Evolutionary conservation across 768 basidiomycete genomes (phyloP).

Genomic region (Tylopilus vinaceipallidus): DNA sequence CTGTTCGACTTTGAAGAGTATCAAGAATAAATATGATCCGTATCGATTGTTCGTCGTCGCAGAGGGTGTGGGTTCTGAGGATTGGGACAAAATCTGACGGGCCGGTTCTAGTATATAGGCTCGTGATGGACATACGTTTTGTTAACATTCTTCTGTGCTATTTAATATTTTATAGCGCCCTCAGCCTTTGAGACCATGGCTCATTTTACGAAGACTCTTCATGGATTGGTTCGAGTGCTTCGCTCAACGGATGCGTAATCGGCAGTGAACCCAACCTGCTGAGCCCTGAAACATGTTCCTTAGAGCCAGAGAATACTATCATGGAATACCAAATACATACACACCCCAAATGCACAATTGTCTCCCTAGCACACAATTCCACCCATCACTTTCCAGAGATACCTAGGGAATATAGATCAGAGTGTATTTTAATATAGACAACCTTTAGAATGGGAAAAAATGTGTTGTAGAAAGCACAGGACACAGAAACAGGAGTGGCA

Average conservation of each 20-base stretch:
- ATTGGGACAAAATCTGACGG: conserved; percentile 40
- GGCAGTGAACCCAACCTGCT: not conserved
- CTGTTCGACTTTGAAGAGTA: conserved; percentile 36
- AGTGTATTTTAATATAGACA: too few species aligned
- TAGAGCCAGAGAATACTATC: not conserved
- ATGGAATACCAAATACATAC: too few species aligned
- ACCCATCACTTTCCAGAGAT: too few species aligned
- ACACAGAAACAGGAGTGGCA: too few species aligned
- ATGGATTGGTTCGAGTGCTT: not conserved
- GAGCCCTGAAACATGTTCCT: too few species aligned
- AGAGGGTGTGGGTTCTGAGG: conserved; percentile 46
- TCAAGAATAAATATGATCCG: conserved; percentile 49
- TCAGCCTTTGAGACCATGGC: not conserved
- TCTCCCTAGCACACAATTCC: too few species aligned
- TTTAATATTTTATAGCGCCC: not conserved
- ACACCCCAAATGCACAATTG: too few species aligned
- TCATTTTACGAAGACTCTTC: not conserved
- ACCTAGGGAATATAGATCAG: too few species aligned
- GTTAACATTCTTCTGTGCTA: not conserved
- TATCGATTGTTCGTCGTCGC: conserved; percentile 43
- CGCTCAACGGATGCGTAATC: not conserved
- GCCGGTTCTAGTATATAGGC: conserved; percentile 5
- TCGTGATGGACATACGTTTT: not conserved
- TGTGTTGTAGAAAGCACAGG: too few species aligned
- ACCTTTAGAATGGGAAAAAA: too few species aligned